These are phyloP conservation scores for Piedraia hortae DNA, from an alignment of 2,329 filamentous ascomycete species.

Conservation along the genomic window DNA sequence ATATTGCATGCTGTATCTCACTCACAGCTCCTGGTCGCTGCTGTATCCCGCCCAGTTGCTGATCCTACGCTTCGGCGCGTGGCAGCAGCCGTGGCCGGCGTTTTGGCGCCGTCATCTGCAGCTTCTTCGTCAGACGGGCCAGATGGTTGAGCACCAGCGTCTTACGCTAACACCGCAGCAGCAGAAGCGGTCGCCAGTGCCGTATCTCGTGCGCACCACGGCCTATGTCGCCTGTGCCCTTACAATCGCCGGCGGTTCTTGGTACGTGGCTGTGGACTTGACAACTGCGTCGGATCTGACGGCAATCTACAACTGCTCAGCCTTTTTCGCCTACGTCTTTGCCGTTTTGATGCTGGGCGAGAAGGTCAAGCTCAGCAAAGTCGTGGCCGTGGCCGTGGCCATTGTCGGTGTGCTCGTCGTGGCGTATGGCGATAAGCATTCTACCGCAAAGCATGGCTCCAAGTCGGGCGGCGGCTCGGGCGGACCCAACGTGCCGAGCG, in stretches of 20 bases:
- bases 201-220: conserved; percentile 56
- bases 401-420: conserved; percentile 82
- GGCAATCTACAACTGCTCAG: conserved; percentile 96
- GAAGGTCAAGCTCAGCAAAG: conserved; percentile 58
- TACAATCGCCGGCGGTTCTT: conserved; percentile 72
- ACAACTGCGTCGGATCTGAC: conserved; percentile 85
- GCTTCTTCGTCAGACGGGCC: conserved; percentile 35
- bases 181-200: conserved; percentile 25
- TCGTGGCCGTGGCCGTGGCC: conserved; percentile 60
- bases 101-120: conserved; percentile 59
- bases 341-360: conserved; percentile 74
- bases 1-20: conserved; percentile 97
- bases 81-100: conserved; percentile 46
- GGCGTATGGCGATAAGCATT: conserved; percentile 51
- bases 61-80: conserved; percentile 53
- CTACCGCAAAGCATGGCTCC: conserved; percentile 22
- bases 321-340: conserved; percentile 96
- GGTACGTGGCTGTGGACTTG: conserved; percentile 85
- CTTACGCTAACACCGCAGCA: conserved; percentile 31
- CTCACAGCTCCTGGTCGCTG: conserved; percentile 76
- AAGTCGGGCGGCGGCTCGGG: conserved; percentile 28
- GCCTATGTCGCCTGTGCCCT: conserved; percentile 60
- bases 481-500: conserved; percentile 17
- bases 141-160: conserved; percentile 65
- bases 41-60: conserved; percentile 69